These are phyloP conservation scores for Raddia guianensis DNA, from an alignment of 176 grass and related monocot genomes.

Conservation along the genomic window DNA sequence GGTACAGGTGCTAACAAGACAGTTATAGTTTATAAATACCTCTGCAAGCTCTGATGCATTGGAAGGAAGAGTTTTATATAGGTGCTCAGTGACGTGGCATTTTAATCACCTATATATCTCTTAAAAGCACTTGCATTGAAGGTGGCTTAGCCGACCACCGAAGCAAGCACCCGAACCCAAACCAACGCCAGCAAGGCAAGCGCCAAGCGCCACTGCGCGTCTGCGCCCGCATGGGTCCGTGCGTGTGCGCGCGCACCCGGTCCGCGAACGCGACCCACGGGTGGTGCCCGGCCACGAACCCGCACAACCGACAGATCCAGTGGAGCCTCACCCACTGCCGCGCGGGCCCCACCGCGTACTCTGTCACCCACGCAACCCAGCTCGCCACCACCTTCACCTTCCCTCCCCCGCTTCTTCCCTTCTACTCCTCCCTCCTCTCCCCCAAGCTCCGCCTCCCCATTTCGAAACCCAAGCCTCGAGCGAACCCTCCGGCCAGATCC, in stretches of 20 bases:
- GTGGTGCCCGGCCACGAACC: slow-evolving; percentile 40
- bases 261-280: slow-evolving; percentile 30
- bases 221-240: too few species aligned
- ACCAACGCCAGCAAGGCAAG: too few species aligned
- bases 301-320: slow-evolving; percentile 6
- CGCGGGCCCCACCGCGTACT: neutral
- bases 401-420: neutral
- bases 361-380: neutral
- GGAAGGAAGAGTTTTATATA: too few species aligned
- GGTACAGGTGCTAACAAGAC: too few species aligned
- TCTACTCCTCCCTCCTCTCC: neutral
- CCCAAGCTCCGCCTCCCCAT: neutral
- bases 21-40: too few species aligned
- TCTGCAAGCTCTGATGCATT: too few species aligned
- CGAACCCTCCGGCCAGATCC: slow-evolving; percentile 24
- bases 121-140: too few species aligned
- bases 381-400: neutral
- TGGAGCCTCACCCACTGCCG: neutral
- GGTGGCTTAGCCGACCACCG: too few species aligned
- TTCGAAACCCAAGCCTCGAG: slow-evolving; percentile 27
- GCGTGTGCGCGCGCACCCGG: neutral
- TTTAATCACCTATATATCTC: too few species aligned
- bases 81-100: too few species aligned
- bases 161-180: too few species aligned
- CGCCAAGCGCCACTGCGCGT: too few species aligned